Evolutionary conservation across 2,329 filamentous ascomycete genomes (phyloP).

Genomic region (Diaporthe ilicicola): DNA sequence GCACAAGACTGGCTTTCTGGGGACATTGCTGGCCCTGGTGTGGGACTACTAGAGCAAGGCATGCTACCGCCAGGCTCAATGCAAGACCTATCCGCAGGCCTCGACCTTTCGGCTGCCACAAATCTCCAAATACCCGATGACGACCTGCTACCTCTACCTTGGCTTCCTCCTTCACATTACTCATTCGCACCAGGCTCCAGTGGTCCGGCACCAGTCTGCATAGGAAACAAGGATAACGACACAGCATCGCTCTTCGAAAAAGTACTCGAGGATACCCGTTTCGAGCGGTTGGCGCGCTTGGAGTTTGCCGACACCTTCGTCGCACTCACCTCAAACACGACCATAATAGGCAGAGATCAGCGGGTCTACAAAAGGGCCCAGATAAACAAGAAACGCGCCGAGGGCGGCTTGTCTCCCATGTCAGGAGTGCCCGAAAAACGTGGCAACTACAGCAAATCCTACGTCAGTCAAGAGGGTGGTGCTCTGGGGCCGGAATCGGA

Average conservation of each 20-base stretch:
- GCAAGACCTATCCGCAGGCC: not conserved
- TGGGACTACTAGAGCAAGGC: not conserved
- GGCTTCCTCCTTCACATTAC: not conserved
- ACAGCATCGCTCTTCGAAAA: constrained; percentile 3
- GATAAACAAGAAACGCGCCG: constrained; percentile 57
- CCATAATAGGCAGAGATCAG: constrained; percentile 32
- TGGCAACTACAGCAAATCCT: constrained; percentile 67
- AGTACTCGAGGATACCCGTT: constrained; percentile 8
- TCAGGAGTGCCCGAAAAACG: constrained; percentile 55
- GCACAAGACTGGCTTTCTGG: not conserved
- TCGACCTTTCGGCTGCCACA: not conserved
- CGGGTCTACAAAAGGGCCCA: constrained; percentile 54
- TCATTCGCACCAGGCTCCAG: no score
- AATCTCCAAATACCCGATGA: not conserved
- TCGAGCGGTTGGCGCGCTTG: constrained; percentile 13
- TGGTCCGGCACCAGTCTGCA: no score
- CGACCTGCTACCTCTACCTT: not conserved
- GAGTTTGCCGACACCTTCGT: constrained; percentile 30
- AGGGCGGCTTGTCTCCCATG: constrained; percentile 59
- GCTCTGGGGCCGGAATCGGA: constrained; percentile 72
- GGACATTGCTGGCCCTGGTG: not conserved
- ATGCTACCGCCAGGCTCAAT: not conserved
- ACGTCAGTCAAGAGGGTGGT: constrained; percentile 74
- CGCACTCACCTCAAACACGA: constrained; percentile 28
- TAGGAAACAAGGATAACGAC: constrained; percentile 1